Conservation (phyloP, 768 basidiomycete species). For the Suillus subaureus region DNA sequence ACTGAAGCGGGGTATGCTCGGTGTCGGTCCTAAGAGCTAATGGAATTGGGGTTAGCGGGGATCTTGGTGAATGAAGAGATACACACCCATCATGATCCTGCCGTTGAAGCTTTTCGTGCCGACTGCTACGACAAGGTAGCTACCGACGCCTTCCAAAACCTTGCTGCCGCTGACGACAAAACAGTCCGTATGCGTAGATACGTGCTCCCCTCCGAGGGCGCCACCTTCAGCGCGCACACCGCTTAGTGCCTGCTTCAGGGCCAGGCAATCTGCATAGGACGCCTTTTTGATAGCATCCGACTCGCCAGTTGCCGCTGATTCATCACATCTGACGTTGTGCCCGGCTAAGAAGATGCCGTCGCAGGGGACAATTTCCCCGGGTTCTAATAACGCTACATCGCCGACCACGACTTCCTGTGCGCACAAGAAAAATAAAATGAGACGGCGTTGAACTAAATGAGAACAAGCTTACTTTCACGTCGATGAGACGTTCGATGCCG, state of each 20-base stretch:
- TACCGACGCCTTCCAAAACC: slow-evolving; percentile 92
- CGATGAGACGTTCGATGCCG: slow-evolving; percentile 70
- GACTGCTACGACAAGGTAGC: slow-evolving; percentile 90
- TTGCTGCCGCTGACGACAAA: slow-evolving; percentile 92
- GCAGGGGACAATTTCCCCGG: slow-evolving; percentile 94
- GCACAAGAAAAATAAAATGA: slow-evolving; percentile 7
- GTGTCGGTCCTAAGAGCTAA: slow-evolving; percentile 83
- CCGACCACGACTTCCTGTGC: slow-evolving; percentile 89
- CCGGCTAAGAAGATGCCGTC: slow-evolving; percentile 94
- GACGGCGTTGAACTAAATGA: background rate
- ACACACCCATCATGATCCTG: slow-evolving; percentile 93
- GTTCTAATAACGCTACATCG: slow-evolving; percentile 88
- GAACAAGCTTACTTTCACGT: slow-evolving; percentile 63
- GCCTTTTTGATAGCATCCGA: slow-evolving; percentile 93
- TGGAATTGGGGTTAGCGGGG: slow-evolving; percentile 1
- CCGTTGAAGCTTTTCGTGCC: slow-evolving; percentile 95
- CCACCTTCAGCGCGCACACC: slow-evolving; percentile 21
- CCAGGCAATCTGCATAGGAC: slow-evolving; percentile 73
- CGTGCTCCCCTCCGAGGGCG: slow-evolving; percentile 25
- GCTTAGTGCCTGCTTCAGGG: slow-evolving; percentile 41
- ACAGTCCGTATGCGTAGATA: slow-evolving; percentile 74
- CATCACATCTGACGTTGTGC: slow-evolving; percentile 94
- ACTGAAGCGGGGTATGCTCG: slow-evolving; percentile 90
- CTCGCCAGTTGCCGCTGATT: slow-evolving; percentile 96
- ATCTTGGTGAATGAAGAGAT: background rate